These are phyloP conservation scores for Serendipita sp. DNA, from an alignment of 768 basidiomycete genomes.

Conservation along the genomic window DNA sequence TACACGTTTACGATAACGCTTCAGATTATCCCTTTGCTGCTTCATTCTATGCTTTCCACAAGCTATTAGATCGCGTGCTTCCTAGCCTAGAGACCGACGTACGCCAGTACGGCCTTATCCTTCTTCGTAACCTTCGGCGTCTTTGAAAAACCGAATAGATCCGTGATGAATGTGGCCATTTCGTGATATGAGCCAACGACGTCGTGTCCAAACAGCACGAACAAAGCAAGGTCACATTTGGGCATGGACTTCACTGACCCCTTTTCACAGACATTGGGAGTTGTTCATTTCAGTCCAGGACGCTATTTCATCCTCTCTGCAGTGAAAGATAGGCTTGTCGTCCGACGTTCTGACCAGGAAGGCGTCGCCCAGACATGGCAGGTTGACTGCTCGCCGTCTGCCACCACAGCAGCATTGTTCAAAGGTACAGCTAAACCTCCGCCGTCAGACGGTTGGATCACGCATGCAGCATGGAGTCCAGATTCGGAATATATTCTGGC, in stretches of 20 bases:
- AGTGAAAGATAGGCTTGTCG: slow-evolving; percentile 59
- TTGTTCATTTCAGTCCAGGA: slow-evolving; percentile 73
- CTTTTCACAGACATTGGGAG: slow-evolving; percentile 49
- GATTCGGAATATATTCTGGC: slow-evolving; percentile 80
- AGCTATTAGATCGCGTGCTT: slow-evolving; percentile 9
- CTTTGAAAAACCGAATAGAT: slow-evolving; percentile 13
- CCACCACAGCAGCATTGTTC: slow-evolving; percentile 29
- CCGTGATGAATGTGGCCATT: background rate
- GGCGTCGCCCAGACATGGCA: slow-evolving; percentile 71
- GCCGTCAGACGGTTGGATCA: slow-evolving; percentile 33
- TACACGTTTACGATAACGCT: slow-evolving; percentile 90
- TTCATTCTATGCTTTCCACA: slow-evolving; percentile 49
- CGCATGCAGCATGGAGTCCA: slow-evolving; percentile 70
- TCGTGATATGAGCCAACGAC: background rate
- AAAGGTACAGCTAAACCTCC: slow-evolving; percentile 13
- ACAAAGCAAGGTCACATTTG: background rate
- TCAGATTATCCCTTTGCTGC: slow-evolving; percentile 87
- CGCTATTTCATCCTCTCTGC: slow-evolving; percentile 75
- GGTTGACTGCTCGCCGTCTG: slow-evolving; percentile 37
- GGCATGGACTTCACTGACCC: slow-evolving; percentile 61
- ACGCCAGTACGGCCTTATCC: slow-evolving; percentile 94
- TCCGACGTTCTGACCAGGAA: slow-evolving; percentile 71
- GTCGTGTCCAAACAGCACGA: background rate
- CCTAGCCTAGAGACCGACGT: slow-evolving; percentile 20
- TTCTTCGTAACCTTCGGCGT: slow-evolving; percentile 77